Conservation (phyloP, 176 grass and related monocot species). For the Oryza officinalis region DNA sequence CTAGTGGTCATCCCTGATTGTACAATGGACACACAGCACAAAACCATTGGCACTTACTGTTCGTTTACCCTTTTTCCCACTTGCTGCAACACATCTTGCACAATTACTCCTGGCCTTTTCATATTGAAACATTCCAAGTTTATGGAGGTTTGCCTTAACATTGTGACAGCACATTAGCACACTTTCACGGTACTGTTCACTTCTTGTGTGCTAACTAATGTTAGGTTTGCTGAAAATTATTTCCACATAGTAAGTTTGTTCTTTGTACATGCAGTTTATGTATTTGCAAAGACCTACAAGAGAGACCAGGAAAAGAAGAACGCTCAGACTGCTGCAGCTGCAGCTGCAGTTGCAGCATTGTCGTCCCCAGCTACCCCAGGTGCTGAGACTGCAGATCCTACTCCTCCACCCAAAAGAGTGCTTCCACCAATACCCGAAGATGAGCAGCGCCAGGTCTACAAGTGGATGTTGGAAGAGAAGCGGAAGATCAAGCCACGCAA, state of each 20-base stretch:
- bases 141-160: slow-evolving; percentile 6
- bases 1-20: not conserved
- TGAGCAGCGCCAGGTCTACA: slow-evolving; percentile 68
- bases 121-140: not conserved
- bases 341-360: slow-evolving; percentile 24
- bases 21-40: not conserved
- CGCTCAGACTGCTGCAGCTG: slow-evolving; percentile 32
- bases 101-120: not conserved
- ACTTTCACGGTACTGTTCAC: not conserved
- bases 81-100: slow-evolving; percentile 9
- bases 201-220: not conserved
- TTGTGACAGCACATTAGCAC: not conserved
- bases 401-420: slow-evolving; percentile 36
- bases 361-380: slow-evolving; percentile 9
- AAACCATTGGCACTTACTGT: not conserved
- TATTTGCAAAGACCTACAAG: slow-evolving; percentile 73
- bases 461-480: slow-evolving; percentile 94
- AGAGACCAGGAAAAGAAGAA: slow-evolving; percentile 54
- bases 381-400: slow-evolving; percentile 38
- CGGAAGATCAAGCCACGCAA: slow-evolving; percentile 66
- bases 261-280: slow-evolving; percentile 59
- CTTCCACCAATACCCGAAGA: slow-evolving; percentile 66
- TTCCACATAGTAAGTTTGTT: not conserved
- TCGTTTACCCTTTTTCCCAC: not conserved
- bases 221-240: not conserved